Evolutionary conservation across 495 filamentous ascomycete species (phyloP), one percentile per base, ranked within the genome.

Genomic region (Pyronema omphalodes): DNA sequence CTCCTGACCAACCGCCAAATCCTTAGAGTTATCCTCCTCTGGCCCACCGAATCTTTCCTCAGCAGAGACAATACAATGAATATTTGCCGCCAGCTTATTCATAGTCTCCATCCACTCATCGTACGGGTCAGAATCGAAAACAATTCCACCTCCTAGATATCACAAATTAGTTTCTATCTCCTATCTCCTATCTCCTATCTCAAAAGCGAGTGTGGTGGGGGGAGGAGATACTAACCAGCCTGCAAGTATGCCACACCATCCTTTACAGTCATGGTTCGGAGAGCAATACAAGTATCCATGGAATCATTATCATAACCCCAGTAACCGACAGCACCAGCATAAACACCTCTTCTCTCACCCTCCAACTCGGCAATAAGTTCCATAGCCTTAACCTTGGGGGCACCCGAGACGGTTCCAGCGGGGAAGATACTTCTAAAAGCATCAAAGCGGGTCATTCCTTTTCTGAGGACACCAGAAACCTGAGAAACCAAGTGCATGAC

Each of bases 281-380:
- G 71, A n/a, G 91, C 91, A 69, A 98, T 98, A 67, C 88, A 95
- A 1, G 89, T 95, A 66, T 98, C 91, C 91, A 98, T 96, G 9
- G 85, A 86, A 7, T 93, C 91, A 52, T 88, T 80, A 29, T 57
- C 64, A 56, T 86, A 88, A 7, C 84, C 85, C 60, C 86, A 89
- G 69, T 94, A 96, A 0, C 91, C 91, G 5, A 95, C 87, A 0
- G 93, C 91, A n/a, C 91, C 91, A 36, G 89, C 91, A 65, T 96
- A 98, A 15, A 98, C 81, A 1, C 93, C 89, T 23, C 91, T 74
- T 71, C 93, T 93, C 73, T 98, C 91, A 46, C 75, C 69, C 72
- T 98, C 91, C 34, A 98, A 67, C 66, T 95, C 93, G 14, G 85
- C 88, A 58, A 98, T 96, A 37, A 98, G 74, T 69, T 94, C 84